Conservation (phyloP, 768 basidiomycete species). For the Lanmaoa rubissima region DNA sequence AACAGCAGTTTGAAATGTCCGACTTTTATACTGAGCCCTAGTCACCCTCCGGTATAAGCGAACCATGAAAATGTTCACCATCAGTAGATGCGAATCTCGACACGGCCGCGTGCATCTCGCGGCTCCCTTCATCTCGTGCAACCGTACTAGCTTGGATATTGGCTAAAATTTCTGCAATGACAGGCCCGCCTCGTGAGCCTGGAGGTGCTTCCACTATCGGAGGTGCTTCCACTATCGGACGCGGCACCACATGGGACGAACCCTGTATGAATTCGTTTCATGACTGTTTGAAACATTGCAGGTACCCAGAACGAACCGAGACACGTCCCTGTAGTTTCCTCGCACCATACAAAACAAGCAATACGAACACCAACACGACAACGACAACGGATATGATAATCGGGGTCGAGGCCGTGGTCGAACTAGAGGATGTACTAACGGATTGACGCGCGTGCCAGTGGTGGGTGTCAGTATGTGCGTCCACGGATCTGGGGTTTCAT, state of each 20-base stretch:
- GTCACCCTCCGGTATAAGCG: neutral
- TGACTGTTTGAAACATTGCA: neutral
- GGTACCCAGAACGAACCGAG: neutral
- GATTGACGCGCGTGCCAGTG: neutral
- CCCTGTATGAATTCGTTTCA: neutral
- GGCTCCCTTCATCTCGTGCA: neutral
- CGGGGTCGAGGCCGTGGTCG: fast-evolving
- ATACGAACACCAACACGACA: fast-evolving
- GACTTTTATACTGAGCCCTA: no score
- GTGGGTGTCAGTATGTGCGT: neutral
- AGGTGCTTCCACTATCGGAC: no score
- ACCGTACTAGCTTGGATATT: no score
- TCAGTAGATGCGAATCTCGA: no score
- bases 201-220: neutral
- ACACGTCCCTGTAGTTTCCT: neutral
- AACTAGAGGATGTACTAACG: neutral
- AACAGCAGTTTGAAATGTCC: no score
- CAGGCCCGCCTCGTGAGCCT: neutral
- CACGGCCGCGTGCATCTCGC: no score
- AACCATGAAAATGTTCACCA: neutral
- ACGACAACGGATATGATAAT: neutral
- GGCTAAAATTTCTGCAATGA: neutral
- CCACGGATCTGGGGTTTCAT: neutral
- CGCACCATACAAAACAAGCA: fast-evolving
- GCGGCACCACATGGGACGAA: neutral